These are phyloP conservation scores for Keqinozyma sinolaborantium DNA, from an alignment of 1,139 yeast species.

Conservation along the genomic window DNA sequence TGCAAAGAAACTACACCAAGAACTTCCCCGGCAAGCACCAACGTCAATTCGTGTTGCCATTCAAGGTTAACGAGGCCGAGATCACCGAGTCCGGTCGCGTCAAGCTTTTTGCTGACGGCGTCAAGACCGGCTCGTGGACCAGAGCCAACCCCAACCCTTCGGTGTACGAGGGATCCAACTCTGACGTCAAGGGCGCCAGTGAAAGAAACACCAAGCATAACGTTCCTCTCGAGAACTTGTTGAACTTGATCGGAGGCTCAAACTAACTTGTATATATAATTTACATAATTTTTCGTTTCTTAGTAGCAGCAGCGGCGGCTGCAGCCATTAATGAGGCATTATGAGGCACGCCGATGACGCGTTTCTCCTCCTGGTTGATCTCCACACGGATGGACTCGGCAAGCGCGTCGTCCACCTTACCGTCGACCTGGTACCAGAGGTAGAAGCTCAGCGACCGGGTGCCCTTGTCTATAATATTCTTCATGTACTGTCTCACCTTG, in stretches of 20 bases:
- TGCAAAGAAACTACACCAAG: conserved; percentile 39
- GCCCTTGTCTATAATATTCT: conserved; percentile 56
- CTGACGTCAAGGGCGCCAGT: conserved; percentile 28
- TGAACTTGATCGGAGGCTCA: conserved; percentile 22
- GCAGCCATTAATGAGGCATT: conserved; percentile 5
- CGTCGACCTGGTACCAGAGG: conserved; percentile 85
- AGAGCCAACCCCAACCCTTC: conserved; percentile 18
- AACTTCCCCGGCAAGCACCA: conserved; percentile 42
- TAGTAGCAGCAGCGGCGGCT: too few relatives aligned
- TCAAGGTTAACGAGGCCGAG: conserved; percentile 39
- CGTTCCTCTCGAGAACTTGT: conserved; percentile 29
- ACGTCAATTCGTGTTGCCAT: conserved; percentile 45
- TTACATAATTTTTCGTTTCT: conserved; percentile 28
- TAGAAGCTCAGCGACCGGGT: conserved; percentile 57
- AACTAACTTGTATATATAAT: conserved; percentile 6
- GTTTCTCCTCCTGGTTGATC: conserved; percentile 39
- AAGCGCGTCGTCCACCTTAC: conserved; percentile 60
- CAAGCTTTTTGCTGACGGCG: conserved; percentile 38
- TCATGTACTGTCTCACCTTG: conserved; percentile 60
- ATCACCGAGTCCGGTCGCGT: conserved; percentile 34
- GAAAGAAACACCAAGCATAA: conserved; percentile 36
- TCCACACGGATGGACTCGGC: conserved; percentile 47
- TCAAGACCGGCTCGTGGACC: conserved; percentile 41
- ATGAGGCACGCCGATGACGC: conserved; percentile 30
- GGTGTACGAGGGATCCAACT: conserved; percentile 27